Base-by-base conservation (phyloP, 805 yeast genomes). In the Ogataea chonburiensis region DNA sequence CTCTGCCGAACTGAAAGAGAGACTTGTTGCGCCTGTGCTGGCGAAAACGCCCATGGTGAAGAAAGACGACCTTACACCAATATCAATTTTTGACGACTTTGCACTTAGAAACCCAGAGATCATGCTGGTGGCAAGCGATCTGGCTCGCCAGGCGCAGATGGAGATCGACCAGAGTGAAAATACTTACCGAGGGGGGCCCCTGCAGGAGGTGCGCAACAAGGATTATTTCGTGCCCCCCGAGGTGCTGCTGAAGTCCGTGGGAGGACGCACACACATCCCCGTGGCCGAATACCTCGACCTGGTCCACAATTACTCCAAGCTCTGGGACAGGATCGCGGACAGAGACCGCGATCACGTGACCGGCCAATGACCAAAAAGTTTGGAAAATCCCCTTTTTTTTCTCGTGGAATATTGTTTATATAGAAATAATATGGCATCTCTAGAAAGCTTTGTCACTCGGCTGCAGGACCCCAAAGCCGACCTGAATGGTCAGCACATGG, bases 361-460 rank as follows among this genome's bases (percentile, higher is more conserved):
- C 29, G 11, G 11, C 14, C 11, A 12, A 43, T 40, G 53, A 40
- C 52, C 31, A 53, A 52, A 53, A 49, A 37, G 29, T 25, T 28
- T 38, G 31, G 29, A 22, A 37, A 38, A 32, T 24, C 39, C 39
- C 33, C 25, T 24, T 28, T 36, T 35, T 35, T 32, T 36, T 23
- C 13, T 31, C 31, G 31, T 26, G 36, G 19, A 29, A 37, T 31
- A 31, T 30, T 31, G 31, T 35, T 28, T 35, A 28, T 35, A 35
- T 23, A 35, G 34, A 35, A n/a, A 35, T 35, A 35, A 28, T 29
- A 35, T 35, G 39, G 34, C 88, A 81, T 56, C 70, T 84, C 31
- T 89, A 81, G 53, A 69, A 77, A 32, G 34, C 39, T 79, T 85
- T 60, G 86, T 78, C 41, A 60, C 76, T 38, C 70, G 83, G 53